Conservation (phyloP, 345 rosid species). For the Hibiscus tridactylites region DNA sequence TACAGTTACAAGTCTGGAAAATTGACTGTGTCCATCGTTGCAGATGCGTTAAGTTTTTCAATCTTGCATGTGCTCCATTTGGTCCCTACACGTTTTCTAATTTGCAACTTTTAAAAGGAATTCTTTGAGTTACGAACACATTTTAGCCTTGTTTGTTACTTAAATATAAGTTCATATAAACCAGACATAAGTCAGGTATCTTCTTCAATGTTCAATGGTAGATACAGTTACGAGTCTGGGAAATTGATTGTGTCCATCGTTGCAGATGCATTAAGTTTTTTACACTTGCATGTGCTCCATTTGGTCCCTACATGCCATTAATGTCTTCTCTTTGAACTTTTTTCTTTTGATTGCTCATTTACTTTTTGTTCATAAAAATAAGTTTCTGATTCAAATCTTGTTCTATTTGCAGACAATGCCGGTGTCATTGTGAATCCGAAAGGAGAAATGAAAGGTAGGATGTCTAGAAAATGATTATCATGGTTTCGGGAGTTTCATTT, state of each 20-base stretch:
- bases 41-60: conserved; percentile 32
- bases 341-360: neutral
- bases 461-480: neutral
- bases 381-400: neutral
- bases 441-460: conserved; percentile 90
- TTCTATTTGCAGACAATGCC: conserved; percentile 63
- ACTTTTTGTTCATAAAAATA: too few relatives aligned
- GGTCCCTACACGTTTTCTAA: neutral
- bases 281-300: conserved; percentile 69
- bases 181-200: conserved; percentile 71
- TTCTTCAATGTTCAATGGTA: conserved; percentile 6
- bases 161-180: neutral
- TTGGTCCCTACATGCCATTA: conserved; percentile 32
- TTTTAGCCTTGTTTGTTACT: neutral
- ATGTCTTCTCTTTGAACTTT: neutral
- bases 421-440: conserved; percentile 92
- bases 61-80: conserved; percentile 18
- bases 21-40: conserved; percentile 31
- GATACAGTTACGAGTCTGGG: conserved; percentile 58
- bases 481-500: neutral
- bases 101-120: neutral
- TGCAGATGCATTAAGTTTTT: conserved; percentile 37
- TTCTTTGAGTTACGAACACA: neutral
- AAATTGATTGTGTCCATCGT: conserved; percentile 41
- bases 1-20: conserved; percentile 13